These are phyloP conservation scores for Thelonectria olida DNA, from an alignment of 2,329 filamentous ascomycete species.

Conservation along the genomic window DNA sequence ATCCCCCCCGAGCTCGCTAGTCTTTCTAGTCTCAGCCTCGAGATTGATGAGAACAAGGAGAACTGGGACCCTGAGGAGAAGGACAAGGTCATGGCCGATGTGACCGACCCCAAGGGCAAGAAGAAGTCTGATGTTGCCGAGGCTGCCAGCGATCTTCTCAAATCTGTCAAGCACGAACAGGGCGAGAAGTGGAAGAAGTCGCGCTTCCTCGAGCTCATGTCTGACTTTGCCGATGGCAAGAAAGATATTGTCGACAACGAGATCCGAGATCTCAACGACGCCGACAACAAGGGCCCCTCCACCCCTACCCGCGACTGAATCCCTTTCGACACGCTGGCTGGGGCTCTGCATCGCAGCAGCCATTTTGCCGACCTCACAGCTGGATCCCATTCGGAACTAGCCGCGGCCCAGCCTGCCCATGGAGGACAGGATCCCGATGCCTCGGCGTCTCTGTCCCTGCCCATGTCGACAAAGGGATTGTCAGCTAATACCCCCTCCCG, in stretches of 20 bases:
- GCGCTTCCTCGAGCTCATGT: slow-evolving; percentile 55
- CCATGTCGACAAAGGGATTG: neutral
- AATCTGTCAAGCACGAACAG: slow-evolving; percentile 54
- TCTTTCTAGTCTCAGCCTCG: slow-evolving; percentile 36
- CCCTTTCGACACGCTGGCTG: neutral
- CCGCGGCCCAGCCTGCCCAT: neutral
- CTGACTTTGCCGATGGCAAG: slow-evolving; percentile 54
- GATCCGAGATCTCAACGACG: slow-evolving; percentile 45
- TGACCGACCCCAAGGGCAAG: slow-evolving; percentile 16
- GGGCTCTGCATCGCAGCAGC: neutral
- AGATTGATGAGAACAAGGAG: slow-evolving; percentile 12
- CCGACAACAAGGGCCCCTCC: slow-evolving; percentile 14
- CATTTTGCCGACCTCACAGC: neutral
- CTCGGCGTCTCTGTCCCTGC: neutral
- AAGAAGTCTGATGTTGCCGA: slow-evolving; percentile 51
- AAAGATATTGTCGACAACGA: slow-evolving; percentile 56
- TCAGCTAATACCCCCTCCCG: neutral
- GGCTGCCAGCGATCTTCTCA: slow-evolving; percentile 52
- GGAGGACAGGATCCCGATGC: neutral
- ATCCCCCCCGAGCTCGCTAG: slow-evolving; percentile 45
- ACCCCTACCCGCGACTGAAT: slow-evolving; percentile 28
- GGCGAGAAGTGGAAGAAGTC: slow-evolving; percentile 59
- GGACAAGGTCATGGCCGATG: neutral
- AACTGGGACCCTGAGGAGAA: slow-evolving; percentile 25
- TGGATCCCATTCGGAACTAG: neutral